Conservation (phyloP, 2,329 filamentous ascomycete species). For the Penicillium sp. region DNA sequence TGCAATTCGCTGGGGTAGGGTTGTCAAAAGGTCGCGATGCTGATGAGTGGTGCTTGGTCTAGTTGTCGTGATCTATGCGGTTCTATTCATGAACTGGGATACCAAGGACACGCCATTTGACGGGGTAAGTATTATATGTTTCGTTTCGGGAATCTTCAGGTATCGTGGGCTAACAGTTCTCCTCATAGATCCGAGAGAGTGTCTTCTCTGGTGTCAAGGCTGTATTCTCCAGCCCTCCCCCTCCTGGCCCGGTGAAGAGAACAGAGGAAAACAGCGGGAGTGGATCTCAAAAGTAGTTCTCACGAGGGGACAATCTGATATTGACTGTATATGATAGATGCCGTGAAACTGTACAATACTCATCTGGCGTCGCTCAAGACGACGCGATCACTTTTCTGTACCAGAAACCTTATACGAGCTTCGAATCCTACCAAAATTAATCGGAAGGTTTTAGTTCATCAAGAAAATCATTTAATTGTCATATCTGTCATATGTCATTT, state of each 20-base stretch:
- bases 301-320: background rate
- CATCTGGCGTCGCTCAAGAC: background rate
- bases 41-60: slow-evolving; percentile 15
- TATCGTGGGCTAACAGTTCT: slow-evolving; percentile 7
- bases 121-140: slow-evolving; percentile 35
- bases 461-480: slow-evolving; percentile 28
- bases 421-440: background rate
- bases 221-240: slow-evolving; percentile 39
- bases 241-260: slow-evolving; percentile 32
- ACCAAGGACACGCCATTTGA: slow-evolving; percentile 46
- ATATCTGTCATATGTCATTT: slow-evolving; percentile 31
- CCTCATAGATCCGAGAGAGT: slow-evolving; percentile 37
- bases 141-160: background rate
- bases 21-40: background rate
- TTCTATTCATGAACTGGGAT: slow-evolving; percentile 52
- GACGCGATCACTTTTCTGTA: background rate
- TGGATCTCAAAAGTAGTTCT: slow-evolving; percentile 3
- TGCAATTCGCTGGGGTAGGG: background rate
- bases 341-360: slow-evolving; percentile 15
- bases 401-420: background rate
- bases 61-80: slow-evolving; percentile 49
- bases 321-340: background rate
- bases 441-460: background rate
- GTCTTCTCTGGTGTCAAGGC: slow-evolving; percentile 39
- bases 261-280: slow-evolving; percentile 24